These are phyloP conservation scores for Cyathus striatus DNA, from an alignment of 768 basidiomycete genomes.

Conservation along the genomic window DNA sequence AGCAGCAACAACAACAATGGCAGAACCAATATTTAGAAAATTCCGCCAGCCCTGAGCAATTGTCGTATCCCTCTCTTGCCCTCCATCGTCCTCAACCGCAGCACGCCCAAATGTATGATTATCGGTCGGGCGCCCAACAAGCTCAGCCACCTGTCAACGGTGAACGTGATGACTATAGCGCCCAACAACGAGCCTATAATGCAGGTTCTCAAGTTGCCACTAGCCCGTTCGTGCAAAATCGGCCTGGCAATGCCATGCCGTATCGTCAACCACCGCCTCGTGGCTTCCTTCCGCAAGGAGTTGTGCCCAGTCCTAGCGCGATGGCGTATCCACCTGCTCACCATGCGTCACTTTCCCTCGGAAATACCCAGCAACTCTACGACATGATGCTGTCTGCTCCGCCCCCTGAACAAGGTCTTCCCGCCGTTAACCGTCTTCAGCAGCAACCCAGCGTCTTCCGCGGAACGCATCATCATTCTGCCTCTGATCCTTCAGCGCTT, in stretches of 20 bases:
- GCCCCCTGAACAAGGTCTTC: conserved; percentile 48
- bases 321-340: conserved; percentile 46
- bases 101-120: conserved; percentile 46
- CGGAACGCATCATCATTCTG: conserved; percentile 73
- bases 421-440: conserved; percentile 71
- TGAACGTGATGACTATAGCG: conserved; percentile 52
- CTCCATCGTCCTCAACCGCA: conserved; percentile 50
- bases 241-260: conserved; percentile 44
- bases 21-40: conserved; percentile 46
- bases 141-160: conserved; percentile 16
- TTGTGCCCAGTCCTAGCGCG: conserved; percentile 47
- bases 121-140: conserved; percentile 34
- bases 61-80: conserved; percentile 66
- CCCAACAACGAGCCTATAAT: conserved; percentile 53
- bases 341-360: conserved; percentile 64
- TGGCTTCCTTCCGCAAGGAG: conserved; percentile 47
- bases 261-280: conserved; percentile 61
- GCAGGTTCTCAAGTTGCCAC: conserved; percentile 34
- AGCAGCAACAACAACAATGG: conserved; percentile 46
- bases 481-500: conserved; percentile 75
- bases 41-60: conserved; percentile 33
- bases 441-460: conserved; percentile 76
- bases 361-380: conserved; percentile 72
- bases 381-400: conserved; percentile 70
- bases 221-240: conserved; percentile 45